phyloP scores from a whole-genome alignment of 2,329 filamentous ascomycete species.

The Ophiognomonia clavigignenti-juglandacearum region DNA sequence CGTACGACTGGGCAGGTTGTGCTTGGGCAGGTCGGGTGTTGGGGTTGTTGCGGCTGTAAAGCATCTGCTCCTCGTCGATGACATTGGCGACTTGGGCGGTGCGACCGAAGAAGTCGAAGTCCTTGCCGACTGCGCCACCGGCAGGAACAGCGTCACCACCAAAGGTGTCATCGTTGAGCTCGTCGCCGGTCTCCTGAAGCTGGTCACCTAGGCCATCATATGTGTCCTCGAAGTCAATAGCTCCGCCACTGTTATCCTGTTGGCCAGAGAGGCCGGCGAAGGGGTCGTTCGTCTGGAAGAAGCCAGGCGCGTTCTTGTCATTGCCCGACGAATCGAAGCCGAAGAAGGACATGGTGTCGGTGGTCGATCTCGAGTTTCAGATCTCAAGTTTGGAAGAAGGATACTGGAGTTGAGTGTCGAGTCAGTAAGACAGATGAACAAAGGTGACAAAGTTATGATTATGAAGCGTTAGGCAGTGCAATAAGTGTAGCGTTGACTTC shows the following conservation, averaged over 20 bases:
- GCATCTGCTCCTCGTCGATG: constrained; percentile 85
- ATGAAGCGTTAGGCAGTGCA: no score
- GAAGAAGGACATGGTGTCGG: constrained; percentile 77
- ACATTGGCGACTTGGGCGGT: constrained; percentile 83
- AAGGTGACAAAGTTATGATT: no score
- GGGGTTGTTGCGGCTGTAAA: constrained; percentile 72
- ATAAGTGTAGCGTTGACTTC: no score
- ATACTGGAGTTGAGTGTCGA: no score
- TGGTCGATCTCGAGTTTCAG: not conserved
- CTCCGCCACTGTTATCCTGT: constrained; percentile 54
- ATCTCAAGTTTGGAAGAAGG: not conserved
- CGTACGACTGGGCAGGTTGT: constrained; percentile 22
- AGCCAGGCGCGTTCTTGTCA: constrained; percentile 67
- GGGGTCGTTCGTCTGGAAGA: constrained; percentile 77
- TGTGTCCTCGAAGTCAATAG: constrained; percentile 85
- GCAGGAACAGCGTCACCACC: constrained; percentile 40
- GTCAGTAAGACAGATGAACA: no score
- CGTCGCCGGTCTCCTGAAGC: constrained; percentile 88
- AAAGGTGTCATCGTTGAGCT: constrained; percentile 96
- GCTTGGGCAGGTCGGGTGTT: constrained; percentile 39
- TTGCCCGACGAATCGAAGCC: constrained; percentile 74
- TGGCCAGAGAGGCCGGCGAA: constrained; percentile 75
- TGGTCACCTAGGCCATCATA: constrained; percentile 92
- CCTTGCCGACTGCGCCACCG: constrained; percentile 66
- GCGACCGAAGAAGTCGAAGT: constrained; percentile 95